phyloP scores from a whole-genome alignment of 306 rosid genomes.

The Begonia peltatifolia region DNA sequence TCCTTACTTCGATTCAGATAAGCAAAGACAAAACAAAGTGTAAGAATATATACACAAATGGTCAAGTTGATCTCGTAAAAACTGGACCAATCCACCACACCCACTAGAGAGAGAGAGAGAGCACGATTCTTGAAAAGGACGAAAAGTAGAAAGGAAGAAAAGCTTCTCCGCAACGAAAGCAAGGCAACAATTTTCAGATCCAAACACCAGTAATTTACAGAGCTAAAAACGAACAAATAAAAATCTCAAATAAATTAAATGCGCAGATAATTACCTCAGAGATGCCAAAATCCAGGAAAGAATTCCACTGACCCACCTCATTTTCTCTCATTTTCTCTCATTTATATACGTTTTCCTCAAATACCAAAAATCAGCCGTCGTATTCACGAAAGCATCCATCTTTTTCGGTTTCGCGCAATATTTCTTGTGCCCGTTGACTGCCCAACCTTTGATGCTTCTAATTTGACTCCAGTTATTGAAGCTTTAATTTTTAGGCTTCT shows the following conservation, averaged over 20 bases:
- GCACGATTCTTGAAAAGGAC: conserved; percentile 11
- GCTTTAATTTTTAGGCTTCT: no score
- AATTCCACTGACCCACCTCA: background rate
- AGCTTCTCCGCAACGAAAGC: conserved; percentile 8
- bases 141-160: conserved; percentile 6
- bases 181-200: conserved; percentile 11
- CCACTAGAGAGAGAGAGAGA: background rate
- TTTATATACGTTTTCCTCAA: no score
- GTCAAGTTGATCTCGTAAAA: conserved; percentile 1
- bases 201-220: conserved; percentile 2
- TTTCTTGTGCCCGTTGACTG: no score
- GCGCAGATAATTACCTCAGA: background rate
- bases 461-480: no score
- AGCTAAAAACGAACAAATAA: background rate
- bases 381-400: no score
- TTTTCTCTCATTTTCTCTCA: no score
- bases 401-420: no score
- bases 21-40: background rate
- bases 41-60: background rate
- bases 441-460: no score
- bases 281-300: background rate
- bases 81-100: conserved; percentile 1
- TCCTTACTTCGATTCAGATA: conserved; percentile 1
- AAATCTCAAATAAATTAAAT: background rate
- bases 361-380: no score